Evolutionary conservation across 257 asterid genomes (phyloP), one percentile per base, ranked within the genome.

Genomic region (Avicennia marina): DNA sequence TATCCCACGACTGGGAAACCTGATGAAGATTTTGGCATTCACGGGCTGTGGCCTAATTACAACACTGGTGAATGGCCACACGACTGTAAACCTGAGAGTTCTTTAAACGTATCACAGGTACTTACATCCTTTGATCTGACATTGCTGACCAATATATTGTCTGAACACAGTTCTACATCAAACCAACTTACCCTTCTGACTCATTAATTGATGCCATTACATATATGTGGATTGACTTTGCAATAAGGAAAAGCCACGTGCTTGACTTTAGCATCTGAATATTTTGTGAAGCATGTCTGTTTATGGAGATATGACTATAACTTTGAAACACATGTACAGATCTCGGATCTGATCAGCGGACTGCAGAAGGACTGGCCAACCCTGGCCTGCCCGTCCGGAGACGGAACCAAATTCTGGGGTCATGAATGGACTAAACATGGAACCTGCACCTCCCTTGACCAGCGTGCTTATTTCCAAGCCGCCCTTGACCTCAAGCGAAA

Each of bases 351-450:
- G 4, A 61, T 78, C 0, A 58, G 51, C 9, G 68, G 43, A 64
- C 78, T 90, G 94, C 68, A 84, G 4, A 68, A 70, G 26, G 78
- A 90, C 10, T 86, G 97, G 97, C 94, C 96, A 44, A 79, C 95
- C 2, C 76, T 90, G 2, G 76, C 90, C 0, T 90, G 97, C 60
- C 97, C 97, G 7, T 65, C 78, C 10, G 75, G 75, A 4, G 84
- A 81, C 20, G 94, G 95, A 4, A 38, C 75, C 2, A 69, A 22
- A 33, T 86, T 90, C 26, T 90, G 97, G 95, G 65, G 66, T 0
- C 97, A 90, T 26, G 97, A 90, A 69, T 90, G 97, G 97, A 62
- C 46, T 10, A 90, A 90, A 19, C 97, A 86, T n/a, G 97, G 97
- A 4, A 86, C 97, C 1, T 86, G 97, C 68, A 73, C 90, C 1